Evolutionary conservation across 176 grass and related monocot species (phyloP).

Genomic region (Oropetium thomaeum): DNA sequence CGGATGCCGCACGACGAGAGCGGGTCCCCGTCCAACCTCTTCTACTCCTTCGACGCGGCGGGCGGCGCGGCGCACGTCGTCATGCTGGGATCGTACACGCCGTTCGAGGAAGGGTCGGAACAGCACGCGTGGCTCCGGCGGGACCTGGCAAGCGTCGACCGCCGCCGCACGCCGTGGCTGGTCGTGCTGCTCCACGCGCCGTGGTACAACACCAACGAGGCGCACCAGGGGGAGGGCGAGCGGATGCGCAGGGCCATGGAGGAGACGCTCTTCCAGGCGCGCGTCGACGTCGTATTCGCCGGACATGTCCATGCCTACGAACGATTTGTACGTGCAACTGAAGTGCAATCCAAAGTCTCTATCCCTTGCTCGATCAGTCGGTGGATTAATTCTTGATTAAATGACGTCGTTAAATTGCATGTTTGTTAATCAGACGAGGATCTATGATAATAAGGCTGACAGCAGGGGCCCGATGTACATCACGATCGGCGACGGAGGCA

Average conservation of each 20-base stretch:
- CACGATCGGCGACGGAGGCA: slow-evolving; percentile 74
- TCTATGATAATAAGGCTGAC: slow-evolving; percentile 50
- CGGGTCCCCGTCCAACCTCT: slow-evolving; percentile 49
- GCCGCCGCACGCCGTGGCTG: slow-evolving; percentile 1
- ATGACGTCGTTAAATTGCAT: not conserved
- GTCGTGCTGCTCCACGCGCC: slow-evolving; percentile 72
- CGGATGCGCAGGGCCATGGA: slow-evolving; percentile 65
- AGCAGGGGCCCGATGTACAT: slow-evolving; percentile 52
- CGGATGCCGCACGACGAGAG: slow-evolving; percentile 46
- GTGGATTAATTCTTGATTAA: too few relatives aligned
- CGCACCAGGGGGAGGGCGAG: slow-evolving; percentile 60
- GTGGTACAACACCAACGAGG: slow-evolving; percentile 82
- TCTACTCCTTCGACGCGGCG: slow-evolving; percentile 73
- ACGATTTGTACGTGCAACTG: slow-evolving; percentile 56
- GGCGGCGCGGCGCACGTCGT: slow-evolving; percentile 52
- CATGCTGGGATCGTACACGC: slow-evolving; percentile 76
- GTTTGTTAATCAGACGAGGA: slow-evolving; percentile 38
- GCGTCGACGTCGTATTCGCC: slow-evolving; percentile 67
- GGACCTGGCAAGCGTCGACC: slow-evolving; percentile 42
- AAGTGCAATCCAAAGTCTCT: too few relatives aligned
- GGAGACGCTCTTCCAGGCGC: not conserved
- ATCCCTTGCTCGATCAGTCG: too few relatives aligned
- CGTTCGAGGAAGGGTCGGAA: slow-evolving; percentile 22
- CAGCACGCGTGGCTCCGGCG: slow-evolving; percentile 49
- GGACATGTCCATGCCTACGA: slow-evolving; percentile 91